Percentiles rank a stretch among this genome's conserved stretches.
phyloP scores from a whole-genome alignment of 495 filamentous ascomycete species.

The Pyronema omphalodes region DNA sequence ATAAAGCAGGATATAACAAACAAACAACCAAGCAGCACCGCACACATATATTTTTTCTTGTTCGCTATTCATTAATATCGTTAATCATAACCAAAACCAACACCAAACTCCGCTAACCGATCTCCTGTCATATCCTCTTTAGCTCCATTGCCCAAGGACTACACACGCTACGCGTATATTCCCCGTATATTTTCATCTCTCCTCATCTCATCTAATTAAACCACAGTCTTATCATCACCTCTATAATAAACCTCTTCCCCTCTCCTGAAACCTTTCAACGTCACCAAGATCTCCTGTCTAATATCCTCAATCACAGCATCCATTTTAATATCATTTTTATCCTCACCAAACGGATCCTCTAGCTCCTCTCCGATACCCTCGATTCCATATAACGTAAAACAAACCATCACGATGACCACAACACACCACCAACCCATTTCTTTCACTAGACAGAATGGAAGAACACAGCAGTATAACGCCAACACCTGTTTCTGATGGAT shows the following conservation, averaged over 20 bases:
- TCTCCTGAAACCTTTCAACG: slow-evolving; percentile 45
- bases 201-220: no score
- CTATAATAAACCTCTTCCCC: slow-evolving; percentile 17
- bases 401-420: slow-evolving; percentile 45
- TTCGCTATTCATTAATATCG: no score
- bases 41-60: no score
- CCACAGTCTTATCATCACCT: background rate
- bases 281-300: slow-evolving; percentile 42
- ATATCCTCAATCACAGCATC: slow-evolving; percentile 54
- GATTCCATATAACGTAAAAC: slow-evolving; percentile 58
- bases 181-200: no score
- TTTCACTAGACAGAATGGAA: slow-evolving; percentile 56
- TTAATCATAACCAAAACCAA: no score
- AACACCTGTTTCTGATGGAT: slow-evolving; percentile 65
- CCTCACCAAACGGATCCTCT: slow-evolving; percentile 60
- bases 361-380: slow-evolving; percentile 53
- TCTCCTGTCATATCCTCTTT: no score
- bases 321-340: slow-evolving; percentile 64
- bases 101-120: no score
- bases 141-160: no score
- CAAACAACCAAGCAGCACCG: no score
- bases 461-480: slow-evolving; percentile 48
- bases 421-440: slow-evolving; percentile 57
- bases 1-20: no score
- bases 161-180: no score